Percentiles rank a stretch among this genome's conserved stretches.
These are phyloP conservation scores for Kockiozyma suomiensis DNA, from an alignment of 805 yeast species.

Conservation along the genomic window DNA sequence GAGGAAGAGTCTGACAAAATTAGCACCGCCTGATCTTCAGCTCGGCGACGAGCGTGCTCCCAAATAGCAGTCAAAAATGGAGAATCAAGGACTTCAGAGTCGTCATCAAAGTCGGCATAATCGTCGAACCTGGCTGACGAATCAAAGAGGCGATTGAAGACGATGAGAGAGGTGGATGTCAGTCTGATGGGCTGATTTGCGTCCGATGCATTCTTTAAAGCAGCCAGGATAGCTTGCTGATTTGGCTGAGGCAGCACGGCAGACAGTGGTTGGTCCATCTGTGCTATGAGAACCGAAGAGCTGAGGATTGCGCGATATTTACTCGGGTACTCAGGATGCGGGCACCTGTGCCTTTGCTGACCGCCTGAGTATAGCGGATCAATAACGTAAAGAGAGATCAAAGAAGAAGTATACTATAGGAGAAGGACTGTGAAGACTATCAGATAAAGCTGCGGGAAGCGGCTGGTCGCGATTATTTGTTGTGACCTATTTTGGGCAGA, in stretches of 20 bases:
- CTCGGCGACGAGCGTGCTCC: constrained; percentile 46
- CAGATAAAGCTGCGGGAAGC: background rate
- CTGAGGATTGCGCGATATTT: too few species aligned
- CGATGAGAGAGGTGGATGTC: constrained; percentile 22
- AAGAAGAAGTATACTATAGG: too few species aligned
- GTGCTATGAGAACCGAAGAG: background rate
- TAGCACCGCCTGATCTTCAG: constrained; percentile 47
- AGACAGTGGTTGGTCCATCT: constrained; percentile 25
- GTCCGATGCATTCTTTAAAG: constrained; percentile 18
- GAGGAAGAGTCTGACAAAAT: constrained; percentile 30
- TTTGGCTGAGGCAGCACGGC: constrained; percentile 22
- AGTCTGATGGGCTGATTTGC: constrained; percentile 9
- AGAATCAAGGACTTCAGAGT: constrained; percentile 38
- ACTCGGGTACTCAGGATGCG: background rate
- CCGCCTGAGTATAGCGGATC: background rate
- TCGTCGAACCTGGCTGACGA: background rate
- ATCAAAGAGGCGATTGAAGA: constrained; percentile 6
- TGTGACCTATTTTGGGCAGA: background rate
- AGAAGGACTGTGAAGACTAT: background rate
- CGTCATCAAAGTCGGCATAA: background rate
- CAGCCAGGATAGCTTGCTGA: constrained; percentile 16
- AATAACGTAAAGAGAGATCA: background rate
- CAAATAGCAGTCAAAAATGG: constrained; percentile 42
- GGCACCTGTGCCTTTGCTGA: background rate
- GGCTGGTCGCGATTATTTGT: background rate